phyloP scores from a whole-genome alignment of 2,329 filamentous ascomycete species.

The Chaetothyriales sp. region DNA sequence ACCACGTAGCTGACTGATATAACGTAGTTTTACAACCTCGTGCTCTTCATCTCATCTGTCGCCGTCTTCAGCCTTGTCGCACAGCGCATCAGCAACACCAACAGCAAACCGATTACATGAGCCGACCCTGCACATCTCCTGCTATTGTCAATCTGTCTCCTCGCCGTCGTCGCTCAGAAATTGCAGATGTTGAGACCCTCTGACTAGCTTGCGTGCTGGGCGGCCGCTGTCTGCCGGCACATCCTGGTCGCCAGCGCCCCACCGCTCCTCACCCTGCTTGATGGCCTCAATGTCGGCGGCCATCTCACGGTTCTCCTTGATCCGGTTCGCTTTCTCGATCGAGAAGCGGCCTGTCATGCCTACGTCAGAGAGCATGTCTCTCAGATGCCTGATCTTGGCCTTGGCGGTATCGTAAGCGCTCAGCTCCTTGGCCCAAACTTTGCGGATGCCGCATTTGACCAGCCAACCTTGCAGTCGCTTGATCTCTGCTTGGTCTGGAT shows the following conservation, averaged over 20 bases:
- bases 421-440: constrained; percentile 79
- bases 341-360: constrained; percentile 88
- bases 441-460: constrained; percentile 79
- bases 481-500: constrained; percentile 63
- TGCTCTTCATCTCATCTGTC: constrained; percentile 91
- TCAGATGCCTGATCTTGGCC: constrained; percentile 73
- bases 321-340: constrained; percentile 66
- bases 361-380: constrained; percentile 59
- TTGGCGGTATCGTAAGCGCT: constrained; percentile 58
- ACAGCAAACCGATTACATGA: constrained; percentile 25
- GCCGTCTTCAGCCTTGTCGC: constrained; percentile 87
- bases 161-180: constrained; percentile 61
- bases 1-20: not conserved
- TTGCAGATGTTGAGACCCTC: constrained; percentile 32
- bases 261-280: constrained; percentile 63
- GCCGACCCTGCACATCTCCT: not conserved
- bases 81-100: constrained; percentile 54
- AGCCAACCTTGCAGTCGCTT: constrained; percentile 80
- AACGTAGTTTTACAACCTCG: constrained; percentile 92
- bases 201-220: constrained; percentile 28
- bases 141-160: constrained; percentile 34
- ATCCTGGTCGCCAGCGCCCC: constrained; percentile 48
- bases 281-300: constrained; percentile 73
- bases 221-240: constrained; percentile 21
- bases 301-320: constrained; percentile 77